Percentiles rank a stretch among this genome's conserved stretches.
phyloP scores from a whole-genome alignment of 139 green algal species.

The Closterium sp. region DNA sequence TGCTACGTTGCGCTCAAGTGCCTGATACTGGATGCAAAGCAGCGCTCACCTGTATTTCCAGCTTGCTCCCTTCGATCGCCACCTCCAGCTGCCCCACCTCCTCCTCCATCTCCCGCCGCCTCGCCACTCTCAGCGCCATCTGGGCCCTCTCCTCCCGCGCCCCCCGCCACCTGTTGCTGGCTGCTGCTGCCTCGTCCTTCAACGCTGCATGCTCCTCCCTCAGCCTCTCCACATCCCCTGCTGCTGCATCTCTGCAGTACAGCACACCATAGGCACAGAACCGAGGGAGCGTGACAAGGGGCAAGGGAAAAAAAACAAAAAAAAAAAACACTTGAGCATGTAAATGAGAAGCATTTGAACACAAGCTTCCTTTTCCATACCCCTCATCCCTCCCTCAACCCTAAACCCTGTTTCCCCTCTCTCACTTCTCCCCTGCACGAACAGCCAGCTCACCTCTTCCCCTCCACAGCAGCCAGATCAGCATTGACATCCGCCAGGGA shows the following conservation, averaged over 20 bases:
- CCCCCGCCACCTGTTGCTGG: background rate
- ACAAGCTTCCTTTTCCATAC: background rate
- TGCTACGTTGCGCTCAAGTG: too few species aligned
- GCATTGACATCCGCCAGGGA: conserved; percentile 27
- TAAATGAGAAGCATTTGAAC: too few species aligned
- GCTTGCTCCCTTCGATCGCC: conserved; percentile 6
- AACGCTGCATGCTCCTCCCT: conserved; percentile 24
- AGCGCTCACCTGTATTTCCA: conserved; percentile 18
- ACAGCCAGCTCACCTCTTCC: conserved; percentile 38
- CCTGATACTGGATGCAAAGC: too few species aligned
- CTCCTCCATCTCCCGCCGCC: background rate
- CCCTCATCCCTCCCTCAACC: background rate
- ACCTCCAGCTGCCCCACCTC: conserved; percentile 32
- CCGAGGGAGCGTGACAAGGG: too few species aligned
- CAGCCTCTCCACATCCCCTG: conserved; percentile 5
- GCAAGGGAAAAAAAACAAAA: too few species aligned
- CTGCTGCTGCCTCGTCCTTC: conserved; percentile 8
- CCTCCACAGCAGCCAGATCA: conserved; percentile 20
- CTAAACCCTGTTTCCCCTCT: background rate
- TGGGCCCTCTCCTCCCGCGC: background rate
- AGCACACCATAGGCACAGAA: too few species aligned
- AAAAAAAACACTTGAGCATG: too few species aligned
- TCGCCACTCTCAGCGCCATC: conserved; percentile 3
- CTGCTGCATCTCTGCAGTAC: background rate
- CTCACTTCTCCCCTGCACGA: conserved; percentile 27